These are phyloP conservation scores for Solanum etuberosum DNA, from an alignment of 257 asterid species.

Conservation along the genomic window DNA sequence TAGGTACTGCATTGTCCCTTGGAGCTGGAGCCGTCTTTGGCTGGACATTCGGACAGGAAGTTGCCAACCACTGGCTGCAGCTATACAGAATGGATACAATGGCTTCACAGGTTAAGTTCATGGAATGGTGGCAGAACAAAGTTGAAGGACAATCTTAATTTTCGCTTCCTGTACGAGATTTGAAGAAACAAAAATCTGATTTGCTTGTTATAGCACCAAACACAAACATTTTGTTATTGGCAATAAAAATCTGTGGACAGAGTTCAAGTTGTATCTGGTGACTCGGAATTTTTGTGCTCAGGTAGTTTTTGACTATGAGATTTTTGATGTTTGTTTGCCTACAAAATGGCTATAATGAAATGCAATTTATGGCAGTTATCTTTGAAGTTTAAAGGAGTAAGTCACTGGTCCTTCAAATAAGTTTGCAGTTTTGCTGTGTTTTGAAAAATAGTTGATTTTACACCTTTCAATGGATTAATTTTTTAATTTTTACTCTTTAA, in stretches of 20 bases:
- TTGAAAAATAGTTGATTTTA: too few species aligned
- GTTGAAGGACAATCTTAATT: conserved; percentile 20
- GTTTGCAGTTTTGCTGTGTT: too few species aligned
- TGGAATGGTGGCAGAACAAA: conserved; percentile 86
- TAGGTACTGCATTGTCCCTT: conserved; percentile 68
- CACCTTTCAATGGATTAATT: too few species aligned
- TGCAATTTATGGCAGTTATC: not conserved
- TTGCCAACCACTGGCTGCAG: conserved; percentile 74
- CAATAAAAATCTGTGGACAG: not conserved
- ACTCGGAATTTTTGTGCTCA: not conserved
- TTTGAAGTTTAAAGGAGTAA: not conserved
- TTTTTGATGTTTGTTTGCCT: not conserved
- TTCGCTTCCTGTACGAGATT: not conserved
- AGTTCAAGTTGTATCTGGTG: not conserved
- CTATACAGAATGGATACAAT: conserved; percentile 57
- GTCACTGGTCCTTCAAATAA: not conserved
- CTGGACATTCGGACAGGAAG: conserved; percentile 67
- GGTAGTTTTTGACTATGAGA: not conserved
- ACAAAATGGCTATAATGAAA: not conserved
- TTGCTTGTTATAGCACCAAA: not conserved
- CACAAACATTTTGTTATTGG: not conserved
- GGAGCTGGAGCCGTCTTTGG: conserved; percentile 78
- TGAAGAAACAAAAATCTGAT: not conserved
- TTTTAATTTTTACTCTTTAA: too few species aligned
- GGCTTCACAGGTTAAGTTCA: conserved; percentile 75